Percentiles rank a stretch among this genome's conserved stretches.
phyloP scores from a whole-genome alignment of 257 asterid species.

The Jasminum sambac region DNA sequence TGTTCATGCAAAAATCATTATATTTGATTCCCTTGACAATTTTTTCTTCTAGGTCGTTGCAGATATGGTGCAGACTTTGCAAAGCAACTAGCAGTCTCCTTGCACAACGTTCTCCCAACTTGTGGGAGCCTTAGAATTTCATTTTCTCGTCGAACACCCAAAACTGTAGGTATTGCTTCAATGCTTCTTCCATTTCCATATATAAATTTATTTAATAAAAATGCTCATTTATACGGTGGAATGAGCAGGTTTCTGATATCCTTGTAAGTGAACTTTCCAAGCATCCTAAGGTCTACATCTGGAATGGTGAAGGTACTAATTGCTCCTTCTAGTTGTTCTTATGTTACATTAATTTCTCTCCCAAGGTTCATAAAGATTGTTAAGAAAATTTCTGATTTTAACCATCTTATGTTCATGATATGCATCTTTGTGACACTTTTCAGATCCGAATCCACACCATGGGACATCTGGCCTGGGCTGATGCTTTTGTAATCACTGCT shows the following conservation, averaged over 20 bases:
- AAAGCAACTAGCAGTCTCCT: conserved; percentile 54
- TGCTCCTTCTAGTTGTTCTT: conserved; percentile 17
- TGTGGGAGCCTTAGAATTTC: conserved; percentile 85
- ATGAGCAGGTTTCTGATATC: conserved; percentile 63
- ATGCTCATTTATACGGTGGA: conserved; percentile 32
- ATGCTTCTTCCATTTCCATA: conserved; percentile 25
- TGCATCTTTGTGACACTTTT: conserved; percentile 23
- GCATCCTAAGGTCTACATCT: conserved; percentile 67
- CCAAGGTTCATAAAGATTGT: not conserved
- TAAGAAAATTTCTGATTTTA: not conserved
- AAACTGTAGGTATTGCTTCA: conserved; percentile 44
- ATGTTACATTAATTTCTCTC: not conserved
- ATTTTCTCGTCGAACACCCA: conserved; percentile 90
- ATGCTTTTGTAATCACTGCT: conserved; percentile 85
- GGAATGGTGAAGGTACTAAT: conserved; percentile 78
- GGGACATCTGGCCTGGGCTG: conserved; percentile 91
- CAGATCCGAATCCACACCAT: conserved; percentile 90
- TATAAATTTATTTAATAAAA: conserved; percentile 20
- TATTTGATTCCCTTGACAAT: conserved; percentile 1
- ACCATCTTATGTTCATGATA: not conserved
- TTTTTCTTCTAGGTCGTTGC: conserved; percentile 60
- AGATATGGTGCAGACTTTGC: conserved; percentile 79
- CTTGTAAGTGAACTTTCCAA: conserved; percentile 47
- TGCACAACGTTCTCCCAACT: conserved; percentile 60
- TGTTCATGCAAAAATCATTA: not conserved